Conservation (phyloP, 768 basidiomycete genomes). For the Hygrocybe punicea region DNA sequence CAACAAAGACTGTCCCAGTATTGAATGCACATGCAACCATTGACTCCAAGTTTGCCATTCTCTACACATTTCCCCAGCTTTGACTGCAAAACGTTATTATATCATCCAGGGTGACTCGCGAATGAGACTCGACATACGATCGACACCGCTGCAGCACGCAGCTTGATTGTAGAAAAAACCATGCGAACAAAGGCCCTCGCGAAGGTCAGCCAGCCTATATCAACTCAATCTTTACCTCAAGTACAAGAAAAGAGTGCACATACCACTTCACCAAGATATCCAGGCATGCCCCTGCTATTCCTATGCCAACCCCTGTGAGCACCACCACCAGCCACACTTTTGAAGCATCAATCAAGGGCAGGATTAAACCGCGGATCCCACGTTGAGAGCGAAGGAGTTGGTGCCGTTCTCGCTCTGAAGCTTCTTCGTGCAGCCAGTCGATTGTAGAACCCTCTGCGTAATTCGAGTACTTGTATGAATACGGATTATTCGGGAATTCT, state of each 20-base stretch:
- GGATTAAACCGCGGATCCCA: constrained; percentile 54
- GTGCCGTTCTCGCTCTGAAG: constrained; percentile 55
- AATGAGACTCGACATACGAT: constrained; percentile 41
- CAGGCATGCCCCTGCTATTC: constrained; percentile 65
- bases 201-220: constrained; percentile 62
- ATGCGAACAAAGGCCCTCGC: constrained; percentile 64
- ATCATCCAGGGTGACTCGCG: background rate
- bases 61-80: constrained; percentile 63
- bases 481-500: constrained; percentile 25
- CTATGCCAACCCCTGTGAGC: constrained; percentile 62
- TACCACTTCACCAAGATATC: constrained; percentile 75
- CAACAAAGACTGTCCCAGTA: constrained; percentile 58
- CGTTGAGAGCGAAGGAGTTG: constrained; percentile 47
- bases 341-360: constrained; percentile 53
- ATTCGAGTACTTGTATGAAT: constrained; percentile 28
- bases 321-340: constrained; percentile 68
- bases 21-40: constrained; percentile 49
- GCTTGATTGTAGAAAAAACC: constrained; percentile 72
- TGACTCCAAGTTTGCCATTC: constrained; percentile 72
- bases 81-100: constrained; percentile 2
- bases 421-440: constrained; percentile 68
- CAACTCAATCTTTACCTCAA: constrained; percentile 4
- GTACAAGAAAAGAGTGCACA: constrained; percentile 14
- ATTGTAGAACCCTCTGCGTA: constrained; percentile 63
- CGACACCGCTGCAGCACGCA: constrained; percentile 65